These are phyloP conservation scores for Hypericum androsaemum DNA, from an alignment of 345 rosid genomes.

Conservation along the genomic window DNA sequence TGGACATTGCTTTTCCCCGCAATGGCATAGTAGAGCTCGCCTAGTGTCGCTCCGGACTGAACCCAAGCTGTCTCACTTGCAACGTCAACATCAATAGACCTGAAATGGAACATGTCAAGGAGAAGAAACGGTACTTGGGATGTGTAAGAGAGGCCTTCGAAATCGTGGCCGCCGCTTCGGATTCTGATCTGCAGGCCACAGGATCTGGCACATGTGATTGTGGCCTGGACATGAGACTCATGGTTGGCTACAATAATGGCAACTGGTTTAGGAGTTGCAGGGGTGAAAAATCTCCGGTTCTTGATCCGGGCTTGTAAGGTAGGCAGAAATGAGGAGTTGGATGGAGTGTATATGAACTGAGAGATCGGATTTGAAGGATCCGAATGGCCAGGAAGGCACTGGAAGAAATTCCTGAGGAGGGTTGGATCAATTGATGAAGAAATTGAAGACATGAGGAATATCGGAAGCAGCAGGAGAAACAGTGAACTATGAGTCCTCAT, in stretches of 20 bases:
- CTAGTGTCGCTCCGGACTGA: constrained; percentile 1
- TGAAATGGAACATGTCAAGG: constrained; percentile 3
- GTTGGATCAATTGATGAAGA: too few relatives aligned
- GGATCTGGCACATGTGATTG: neutral
- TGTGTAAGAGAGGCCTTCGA: constrained; percentile 4
- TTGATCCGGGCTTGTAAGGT: neutral
- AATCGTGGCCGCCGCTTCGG: constrained; percentile 9
- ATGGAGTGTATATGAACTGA: neutral
- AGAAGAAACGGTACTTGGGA: neutral
- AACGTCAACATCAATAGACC: neutral
- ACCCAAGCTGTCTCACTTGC: constrained; percentile 1
- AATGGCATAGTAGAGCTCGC: constrained; percentile 1
- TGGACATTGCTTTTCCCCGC: neutral
- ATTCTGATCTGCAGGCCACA: neutral
- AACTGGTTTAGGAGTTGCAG: neutral
- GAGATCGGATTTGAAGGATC: too few relatives aligned
- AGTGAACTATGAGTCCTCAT: too few relatives aligned
- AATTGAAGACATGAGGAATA: too few relatives aligned
- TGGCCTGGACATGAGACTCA: constrained; percentile 3
- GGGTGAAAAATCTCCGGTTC: neutral
- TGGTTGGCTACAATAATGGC: neutral
- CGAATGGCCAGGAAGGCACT: too few relatives aligned
- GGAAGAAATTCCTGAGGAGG: too few relatives aligned
- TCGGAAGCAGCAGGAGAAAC: too few relatives aligned
- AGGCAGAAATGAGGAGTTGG: neutral